Conservation (phyloP, 1,284 basidiomycete genomes). For the Puccinia coronata region DNA sequence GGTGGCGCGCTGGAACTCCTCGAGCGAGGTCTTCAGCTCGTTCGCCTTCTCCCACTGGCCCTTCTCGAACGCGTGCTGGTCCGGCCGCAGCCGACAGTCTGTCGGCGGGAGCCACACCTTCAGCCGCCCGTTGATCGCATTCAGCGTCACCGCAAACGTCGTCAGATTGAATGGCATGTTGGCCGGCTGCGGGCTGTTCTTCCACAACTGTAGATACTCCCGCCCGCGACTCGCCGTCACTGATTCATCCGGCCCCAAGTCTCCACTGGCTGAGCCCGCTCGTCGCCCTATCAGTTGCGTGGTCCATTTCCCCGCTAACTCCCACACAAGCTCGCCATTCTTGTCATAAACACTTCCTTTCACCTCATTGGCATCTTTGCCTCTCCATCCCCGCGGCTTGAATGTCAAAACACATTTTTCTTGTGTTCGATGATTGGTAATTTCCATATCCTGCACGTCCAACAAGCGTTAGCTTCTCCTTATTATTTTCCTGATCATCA, state of each 20-base stretch:
- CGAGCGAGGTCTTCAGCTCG: conserved; percentile 78
- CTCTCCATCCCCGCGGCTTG: conserved; percentile 93
- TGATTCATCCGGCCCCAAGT: conserved; percentile 71
- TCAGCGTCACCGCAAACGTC: conserved; percentile 88
- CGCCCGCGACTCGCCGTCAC: conserved; percentile 59
- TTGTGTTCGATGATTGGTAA: conserved; percentile 89
- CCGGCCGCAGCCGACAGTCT: conserved; percentile 88
- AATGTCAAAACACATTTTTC: conserved; percentile 88
- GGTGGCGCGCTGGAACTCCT: conserved; percentile 81
- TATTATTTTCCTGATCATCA: neutral
- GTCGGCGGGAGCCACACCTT: conserved; percentile 79
- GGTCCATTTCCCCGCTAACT: conserved; percentile 95
- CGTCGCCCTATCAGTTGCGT: conserved; percentile 85
- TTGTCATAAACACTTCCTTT: conserved; percentile 77
- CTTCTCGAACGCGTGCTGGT: conserved; percentile 86
- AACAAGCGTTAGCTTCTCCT: neutral
- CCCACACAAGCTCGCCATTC: conserved; percentile 71
- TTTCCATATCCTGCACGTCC: conserved; percentile 68
- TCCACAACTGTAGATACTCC: conserved; percentile 83
- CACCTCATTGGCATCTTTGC: conserved; percentile 87
- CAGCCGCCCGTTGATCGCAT: conserved; percentile 73
- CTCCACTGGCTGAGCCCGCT: conserved; percentile 64
- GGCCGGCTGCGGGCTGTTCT: conserved; percentile 74
- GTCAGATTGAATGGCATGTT: conserved; percentile 87
- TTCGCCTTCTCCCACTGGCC: conserved; percentile 73